Conservation (phyloP, 176 grass and related monocot genomes). For the Musa beccarii region DNA sequence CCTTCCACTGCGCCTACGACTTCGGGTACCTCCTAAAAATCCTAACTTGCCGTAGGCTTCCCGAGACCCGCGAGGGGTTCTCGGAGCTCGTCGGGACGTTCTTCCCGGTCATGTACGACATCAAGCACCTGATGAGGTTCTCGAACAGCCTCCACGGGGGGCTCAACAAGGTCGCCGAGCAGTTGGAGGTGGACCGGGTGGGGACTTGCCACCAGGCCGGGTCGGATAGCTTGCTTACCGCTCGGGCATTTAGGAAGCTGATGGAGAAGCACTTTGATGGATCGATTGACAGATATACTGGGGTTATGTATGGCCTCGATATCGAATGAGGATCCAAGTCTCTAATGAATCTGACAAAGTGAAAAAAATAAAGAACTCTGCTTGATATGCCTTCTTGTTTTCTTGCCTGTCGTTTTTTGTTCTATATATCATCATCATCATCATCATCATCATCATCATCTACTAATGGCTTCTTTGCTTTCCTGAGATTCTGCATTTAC, state of each 20-base stretch:
- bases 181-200: neutral
- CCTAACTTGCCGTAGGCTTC: neutral
- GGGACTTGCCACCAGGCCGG: neutral
- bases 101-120: neutral
- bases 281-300: neutral
- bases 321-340: neutral
- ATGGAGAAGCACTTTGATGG: neutral
- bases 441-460: too few species aligned
- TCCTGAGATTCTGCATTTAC: too few species aligned
- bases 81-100: neutral
- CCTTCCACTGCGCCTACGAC: neutral
- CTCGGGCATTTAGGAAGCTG: neutral
- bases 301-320: neutral
- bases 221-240: slow-evolving; percentile 2
- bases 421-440: too few species aligned
- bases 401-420: too few species aligned
- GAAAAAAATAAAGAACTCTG: too few species aligned
- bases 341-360: too few species aligned
- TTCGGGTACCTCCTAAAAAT: neutral
- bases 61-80: neutral
- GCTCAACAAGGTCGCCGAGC: neutral
- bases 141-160: slow-evolving; percentile 1
- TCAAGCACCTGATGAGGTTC: slow-evolving; percentile 4
- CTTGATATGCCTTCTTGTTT: too few species aligned
- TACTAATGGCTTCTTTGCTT: too few species aligned